These are phyloP conservation scores for Leptosphaerulina australis DNA, from an alignment of 2,329 filamentous ascomycete species.

Conservation along the genomic window DNA sequence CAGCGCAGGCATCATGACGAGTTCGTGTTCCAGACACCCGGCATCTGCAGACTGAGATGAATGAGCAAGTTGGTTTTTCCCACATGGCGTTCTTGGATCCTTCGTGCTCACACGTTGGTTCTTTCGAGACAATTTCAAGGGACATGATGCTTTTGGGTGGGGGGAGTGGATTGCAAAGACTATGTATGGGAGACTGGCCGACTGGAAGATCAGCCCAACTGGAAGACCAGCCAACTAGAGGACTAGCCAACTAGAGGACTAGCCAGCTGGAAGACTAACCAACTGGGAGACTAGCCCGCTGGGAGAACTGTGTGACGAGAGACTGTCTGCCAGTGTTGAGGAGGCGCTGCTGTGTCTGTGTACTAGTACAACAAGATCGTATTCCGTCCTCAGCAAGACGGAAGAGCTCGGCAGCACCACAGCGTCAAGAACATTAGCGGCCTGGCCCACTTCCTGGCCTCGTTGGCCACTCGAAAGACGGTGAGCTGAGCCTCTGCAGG, in stretches of 20 bases:
- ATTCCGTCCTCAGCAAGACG: constrained; percentile 7
- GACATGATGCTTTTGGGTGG: not conserved
- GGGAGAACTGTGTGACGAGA: no score
- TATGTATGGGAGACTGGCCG: not conserved
- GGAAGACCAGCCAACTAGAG: no score
- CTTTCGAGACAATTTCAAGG: constrained; percentile 17
- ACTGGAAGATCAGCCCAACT: no score
- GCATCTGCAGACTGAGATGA: constrained; percentile 13
- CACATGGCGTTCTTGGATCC: constrained; percentile 13
- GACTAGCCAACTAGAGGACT: no score
- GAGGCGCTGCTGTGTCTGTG: not conserved
- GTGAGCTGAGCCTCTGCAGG: constrained; percentile 26
- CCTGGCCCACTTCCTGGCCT: constrained; percentile 14
- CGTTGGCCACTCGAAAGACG: constrained; percentile 27
- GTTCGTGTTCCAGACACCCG: constrained; percentile 16
- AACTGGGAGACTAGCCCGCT: no score
- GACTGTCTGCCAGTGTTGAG: not conserved
- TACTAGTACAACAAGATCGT: not conserved
- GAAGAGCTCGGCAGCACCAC: constrained; percentile 16
- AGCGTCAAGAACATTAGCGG: constrained; percentile 18
- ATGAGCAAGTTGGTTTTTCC: constrained; percentile 11
- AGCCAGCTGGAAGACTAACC: no score
- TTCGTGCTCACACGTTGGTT: constrained; percentile 11
- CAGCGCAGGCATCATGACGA: constrained; percentile 15
- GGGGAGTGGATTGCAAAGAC: not conserved